phyloP scores from a whole-genome alignment of 805 yeast species.

The Candida stauntonica region DNA sequence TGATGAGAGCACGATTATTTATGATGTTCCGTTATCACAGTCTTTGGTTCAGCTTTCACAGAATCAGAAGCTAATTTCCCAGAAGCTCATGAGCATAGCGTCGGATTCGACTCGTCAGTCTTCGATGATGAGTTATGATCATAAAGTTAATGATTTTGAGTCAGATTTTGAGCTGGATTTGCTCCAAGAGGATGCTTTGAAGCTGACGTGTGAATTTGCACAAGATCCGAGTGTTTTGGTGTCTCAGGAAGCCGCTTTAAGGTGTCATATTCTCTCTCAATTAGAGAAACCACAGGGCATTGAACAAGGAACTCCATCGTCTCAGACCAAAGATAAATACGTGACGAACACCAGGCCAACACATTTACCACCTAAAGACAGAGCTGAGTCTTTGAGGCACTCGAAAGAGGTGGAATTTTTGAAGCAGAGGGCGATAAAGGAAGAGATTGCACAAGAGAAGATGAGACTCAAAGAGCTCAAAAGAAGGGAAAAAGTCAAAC shows the following conservation, averaged over 20 bases:
- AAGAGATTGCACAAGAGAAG: constrained; percentile 34
- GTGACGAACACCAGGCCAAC: constrained; percentile 55
- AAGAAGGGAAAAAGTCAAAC: constrained; percentile 31
- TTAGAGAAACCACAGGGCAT: constrained; percentile 30
- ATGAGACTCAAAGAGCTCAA: constrained; percentile 31
- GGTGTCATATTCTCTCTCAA: constrained; percentile 15
- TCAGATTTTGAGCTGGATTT: constrained; percentile 16
- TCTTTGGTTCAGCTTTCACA: constrained; percentile 40
- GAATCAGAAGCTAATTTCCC: constrained; percentile 31
- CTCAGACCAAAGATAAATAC: constrained; percentile 20
- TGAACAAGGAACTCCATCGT: constrained; percentile 14
- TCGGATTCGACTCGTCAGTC: constrained; percentile 43
- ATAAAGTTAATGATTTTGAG: constrained; percentile 5
- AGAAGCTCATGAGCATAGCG: constrained; percentile 24
- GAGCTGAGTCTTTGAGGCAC: constrained; percentile 50
- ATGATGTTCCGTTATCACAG: constrained; percentile 62
- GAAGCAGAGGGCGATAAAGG: constrained; percentile 36
- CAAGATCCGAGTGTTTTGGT: constrained; percentile 30
- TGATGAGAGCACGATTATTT: constrained; percentile 49
- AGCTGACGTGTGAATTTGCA: constrained; percentile 21
- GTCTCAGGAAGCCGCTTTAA: constrained; percentile 31
- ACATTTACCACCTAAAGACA: constrained; percentile 62
- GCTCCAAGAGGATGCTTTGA: constrained; percentile 17
- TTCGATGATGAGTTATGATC: constrained; percentile 37
- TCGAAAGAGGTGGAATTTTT: constrained; percentile 45